phyloP scores from a whole-genome alignment of 169 alveolate species.

The Plasmodium fragile region DNA sequence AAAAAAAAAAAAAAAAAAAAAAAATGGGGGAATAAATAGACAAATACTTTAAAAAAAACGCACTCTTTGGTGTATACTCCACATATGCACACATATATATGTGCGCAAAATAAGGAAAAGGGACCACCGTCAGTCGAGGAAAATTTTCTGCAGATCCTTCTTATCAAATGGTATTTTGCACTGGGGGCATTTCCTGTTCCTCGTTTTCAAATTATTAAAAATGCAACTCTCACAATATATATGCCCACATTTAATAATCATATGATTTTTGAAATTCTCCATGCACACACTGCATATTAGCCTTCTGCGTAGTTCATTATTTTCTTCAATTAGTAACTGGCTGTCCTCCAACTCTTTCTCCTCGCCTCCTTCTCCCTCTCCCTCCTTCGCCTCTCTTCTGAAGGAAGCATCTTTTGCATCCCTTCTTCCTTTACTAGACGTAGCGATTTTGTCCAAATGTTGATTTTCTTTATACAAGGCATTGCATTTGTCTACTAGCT shows the following conservation, averaged over 20 bases:
- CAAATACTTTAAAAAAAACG: neutral
- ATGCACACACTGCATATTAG: constrained; percentile 87
- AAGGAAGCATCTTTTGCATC: neutral
- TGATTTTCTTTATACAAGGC: constrained; percentile 25
- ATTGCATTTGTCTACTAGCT: constrained; percentile 40
- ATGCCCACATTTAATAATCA: constrained; percentile 88
- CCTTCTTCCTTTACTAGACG: neutral
- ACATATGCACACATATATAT: neutral
- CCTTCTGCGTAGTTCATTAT: constrained; percentile 82
- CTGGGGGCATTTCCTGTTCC: constrained; percentile 87
- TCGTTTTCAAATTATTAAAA: constrained; percentile 75
- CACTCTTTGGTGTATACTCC: neutral
- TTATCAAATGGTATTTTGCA: constrained; percentile 86
- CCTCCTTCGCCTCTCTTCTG: neutral
- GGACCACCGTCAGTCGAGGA: neutral
- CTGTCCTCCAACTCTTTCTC: neutral
- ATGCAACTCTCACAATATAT: constrained; percentile 85
- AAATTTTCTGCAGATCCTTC: constrained; percentile 83
- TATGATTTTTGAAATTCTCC: constrained; percentile 86
- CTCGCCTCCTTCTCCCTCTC: neutral
- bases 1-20: too few relatives aligned
- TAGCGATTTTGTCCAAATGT: neutral
- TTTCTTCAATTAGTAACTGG: constrained; percentile 78
- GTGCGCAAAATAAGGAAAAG: neutral
- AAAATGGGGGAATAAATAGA: neutral